Evolutionary conservation across 2,329 filamentous ascomycete genomes (phyloP), one percentile per base, ranked within the genome.

Genomic region (Didymella glomerata): DNA sequence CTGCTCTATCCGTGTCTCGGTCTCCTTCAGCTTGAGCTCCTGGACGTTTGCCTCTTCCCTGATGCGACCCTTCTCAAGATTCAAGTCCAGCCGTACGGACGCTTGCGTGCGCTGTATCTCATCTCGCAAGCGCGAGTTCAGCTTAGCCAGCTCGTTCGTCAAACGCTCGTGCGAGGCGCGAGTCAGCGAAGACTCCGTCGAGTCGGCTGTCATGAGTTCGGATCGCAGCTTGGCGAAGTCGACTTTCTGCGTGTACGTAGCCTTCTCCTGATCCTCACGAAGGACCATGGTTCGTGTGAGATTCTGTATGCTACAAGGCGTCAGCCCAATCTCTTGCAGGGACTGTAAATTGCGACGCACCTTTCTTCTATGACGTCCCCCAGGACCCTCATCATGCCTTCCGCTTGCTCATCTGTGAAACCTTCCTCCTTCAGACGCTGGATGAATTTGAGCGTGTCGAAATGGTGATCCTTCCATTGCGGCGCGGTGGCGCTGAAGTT

Each of bases 21-120:
- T 98, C 85, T 99, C 95, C 82, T 97, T 97, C 72, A 99, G 92
- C 82, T 97, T 96, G 79, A 99, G 87, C 79, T 99, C 95, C 81
- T 98, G 95, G 57, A 91, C 90, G 67, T 97, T 96, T 18, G 93
- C 93, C 82, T 99, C 95, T 80, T 99, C 95, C 62, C 95, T 84
- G 68, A 98, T 99, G 63, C 95, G 86, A 14, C 95, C 95, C 81
- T 99, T 99, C 75, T 99, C 95, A 45, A 99, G 81, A 78, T 98
- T 99, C 61, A 99, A 81, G 78, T 99, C 95, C 45, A 99, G 81
- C 60, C 94, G 85, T 36, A 98, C 93, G 62, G 90, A 94, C 6
- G 94, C 94, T 80, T 98, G 94, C 2, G 95, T 98, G 42, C 95
- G 86, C 58, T 92, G 90, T 68, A 99, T 94, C 80, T 99, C 95